A percentile compares a stretch with the other conserved stretches of the same genome.
phyloP scores from a whole-genome alignment of 73 alveolate genomes.

The Symbiodinium natans region DNA sequence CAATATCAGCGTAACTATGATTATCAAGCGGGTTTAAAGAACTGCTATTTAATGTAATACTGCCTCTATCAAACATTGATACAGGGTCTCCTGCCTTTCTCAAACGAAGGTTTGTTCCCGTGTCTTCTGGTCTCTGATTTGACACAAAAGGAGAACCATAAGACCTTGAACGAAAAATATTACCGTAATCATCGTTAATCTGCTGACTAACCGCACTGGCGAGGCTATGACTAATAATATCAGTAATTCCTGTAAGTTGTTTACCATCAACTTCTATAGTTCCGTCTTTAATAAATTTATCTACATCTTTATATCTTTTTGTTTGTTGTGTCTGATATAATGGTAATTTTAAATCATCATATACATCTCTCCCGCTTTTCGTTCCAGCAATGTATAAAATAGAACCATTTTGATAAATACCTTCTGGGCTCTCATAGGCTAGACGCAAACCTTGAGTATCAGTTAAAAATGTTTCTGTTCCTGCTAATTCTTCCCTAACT shows the following conservation, averaged over 20 bases:
- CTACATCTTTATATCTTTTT: neutral
- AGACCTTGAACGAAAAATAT: neutral
- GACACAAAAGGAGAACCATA: neutral
- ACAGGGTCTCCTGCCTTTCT: neutral
- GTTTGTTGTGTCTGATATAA: neutral
- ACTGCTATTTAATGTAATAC: neutral
- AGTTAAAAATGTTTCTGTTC: too few species aligned
- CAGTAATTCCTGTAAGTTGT: neutral
- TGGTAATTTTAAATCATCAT: neutral
- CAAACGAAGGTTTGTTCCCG: neutral
- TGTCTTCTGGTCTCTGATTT: neutral
- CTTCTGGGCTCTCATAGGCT: neutral
- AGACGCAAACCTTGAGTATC: neutral
- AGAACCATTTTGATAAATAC: neutral
- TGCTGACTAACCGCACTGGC: neutral
- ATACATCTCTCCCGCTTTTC: accelerated
- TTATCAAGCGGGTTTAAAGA: neutral
- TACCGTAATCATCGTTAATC: neutral
- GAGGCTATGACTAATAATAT: neutral
- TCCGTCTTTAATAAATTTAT: neutral
- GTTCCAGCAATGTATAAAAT: neutral
- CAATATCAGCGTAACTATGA: neutral
- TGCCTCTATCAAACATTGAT: neutral
- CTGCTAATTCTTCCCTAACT: too few species aligned
- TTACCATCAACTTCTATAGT: neutral